Conservation (phyloP, 805 yeast species). For the Wickerhamiella shivajii region DNA sequence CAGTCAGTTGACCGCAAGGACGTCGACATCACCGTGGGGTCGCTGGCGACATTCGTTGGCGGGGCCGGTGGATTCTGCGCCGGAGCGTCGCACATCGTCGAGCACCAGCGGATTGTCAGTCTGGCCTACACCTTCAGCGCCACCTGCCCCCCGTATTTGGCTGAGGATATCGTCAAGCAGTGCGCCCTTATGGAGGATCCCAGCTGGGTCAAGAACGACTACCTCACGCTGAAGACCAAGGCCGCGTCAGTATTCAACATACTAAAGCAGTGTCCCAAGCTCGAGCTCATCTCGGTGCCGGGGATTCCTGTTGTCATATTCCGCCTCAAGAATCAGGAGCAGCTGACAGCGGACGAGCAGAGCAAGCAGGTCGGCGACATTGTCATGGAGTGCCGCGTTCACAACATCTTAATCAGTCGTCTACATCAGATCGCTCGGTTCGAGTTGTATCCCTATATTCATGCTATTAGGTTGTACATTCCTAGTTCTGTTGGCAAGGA, state of each 20-base stretch:
- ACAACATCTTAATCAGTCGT: slow-evolving; percentile 50
- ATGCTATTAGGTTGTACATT: slow-evolving; percentile 40
- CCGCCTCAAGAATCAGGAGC: slow-evolving; percentile 33
- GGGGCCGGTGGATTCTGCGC: slow-evolving; percentile 90
- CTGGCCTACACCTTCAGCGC: slow-evolving; percentile 89
- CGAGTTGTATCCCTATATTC: slow-evolving; percentile 56
- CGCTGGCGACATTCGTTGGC: slow-evolving; percentile 68
- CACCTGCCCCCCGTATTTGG: slow-evolving; percentile 82
- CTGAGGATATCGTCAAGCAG: slow-evolving; percentile 25
- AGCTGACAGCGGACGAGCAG: slow-evolving; percentile 19
- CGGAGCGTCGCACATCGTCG: slow-evolving; percentile 69
- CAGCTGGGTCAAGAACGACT: slow-evolving; percentile 19
- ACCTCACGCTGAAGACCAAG: slow-evolving; percentile 13
- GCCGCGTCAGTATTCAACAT: slow-evolving; percentile 11
- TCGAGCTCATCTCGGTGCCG: slow-evolving; percentile 41
- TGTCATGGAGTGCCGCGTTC: slow-evolving; percentile 38
- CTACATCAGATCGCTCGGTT: slow-evolving; percentile 50
- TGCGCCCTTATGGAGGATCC: slow-evolving; percentile 22
- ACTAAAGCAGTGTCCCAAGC: slow-evolving; percentile 19
- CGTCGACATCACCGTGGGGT: slow-evolving; percentile 75
- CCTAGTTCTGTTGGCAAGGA: slow-evolving; percentile 32
- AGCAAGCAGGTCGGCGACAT: slow-evolving; percentile 44
- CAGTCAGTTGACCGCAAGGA: slow-evolving; percentile 50
- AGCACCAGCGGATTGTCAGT: slow-evolving; percentile 84
- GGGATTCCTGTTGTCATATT: slow-evolving; percentile 61